These are phyloP conservation scores for Cornus florida DNA, from an alignment of 148 eudicot species.

Conservation along the genomic window DNA sequence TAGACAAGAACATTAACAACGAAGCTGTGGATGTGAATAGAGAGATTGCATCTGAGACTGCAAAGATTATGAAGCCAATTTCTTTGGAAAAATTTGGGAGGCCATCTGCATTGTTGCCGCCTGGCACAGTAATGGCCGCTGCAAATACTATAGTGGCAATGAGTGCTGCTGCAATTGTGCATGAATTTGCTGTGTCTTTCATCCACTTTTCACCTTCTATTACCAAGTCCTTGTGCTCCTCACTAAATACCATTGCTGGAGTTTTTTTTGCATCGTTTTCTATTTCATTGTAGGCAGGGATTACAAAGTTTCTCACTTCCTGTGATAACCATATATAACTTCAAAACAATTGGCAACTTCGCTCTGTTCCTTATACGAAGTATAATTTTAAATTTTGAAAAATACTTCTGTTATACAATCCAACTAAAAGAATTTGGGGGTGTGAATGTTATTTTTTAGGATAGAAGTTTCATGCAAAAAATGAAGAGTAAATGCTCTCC, in stretches of 20 bases:
- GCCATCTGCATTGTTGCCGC: not conserved
- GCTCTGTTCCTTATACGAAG: no score
- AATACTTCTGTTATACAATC: not conserved
- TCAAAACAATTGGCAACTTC: not conserved
- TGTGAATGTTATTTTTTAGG: no score
- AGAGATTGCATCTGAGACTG: not conserved
- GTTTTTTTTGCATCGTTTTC: not conserved
- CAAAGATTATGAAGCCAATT: not conserved
- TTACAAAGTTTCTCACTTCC: not conserved
- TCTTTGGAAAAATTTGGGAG: not conserved
- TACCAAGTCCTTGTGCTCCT: not conserved
- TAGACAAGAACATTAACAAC: not conserved
- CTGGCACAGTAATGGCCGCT: not conserved
- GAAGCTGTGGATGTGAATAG: not conserved
- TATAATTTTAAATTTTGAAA: not conserved
- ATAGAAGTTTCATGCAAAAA: not conserved
- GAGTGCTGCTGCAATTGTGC: not conserved
- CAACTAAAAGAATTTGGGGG: not conserved
- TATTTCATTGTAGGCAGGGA: not conserved
- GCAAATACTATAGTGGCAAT: not conserved
- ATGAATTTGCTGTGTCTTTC: conserved; percentile 7
- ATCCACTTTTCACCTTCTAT: not conserved
- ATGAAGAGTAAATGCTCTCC: no score
- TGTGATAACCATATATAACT: not conserved
- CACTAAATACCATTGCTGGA: not conserved